Percentiles rank a stretch among this genome's conserved stretches.
These are phyloP conservation scores for Aurantiochytrium sp. DNA, from an alignment of 108 stramenopile genomes.

Conservation along the genomic window DNA sequence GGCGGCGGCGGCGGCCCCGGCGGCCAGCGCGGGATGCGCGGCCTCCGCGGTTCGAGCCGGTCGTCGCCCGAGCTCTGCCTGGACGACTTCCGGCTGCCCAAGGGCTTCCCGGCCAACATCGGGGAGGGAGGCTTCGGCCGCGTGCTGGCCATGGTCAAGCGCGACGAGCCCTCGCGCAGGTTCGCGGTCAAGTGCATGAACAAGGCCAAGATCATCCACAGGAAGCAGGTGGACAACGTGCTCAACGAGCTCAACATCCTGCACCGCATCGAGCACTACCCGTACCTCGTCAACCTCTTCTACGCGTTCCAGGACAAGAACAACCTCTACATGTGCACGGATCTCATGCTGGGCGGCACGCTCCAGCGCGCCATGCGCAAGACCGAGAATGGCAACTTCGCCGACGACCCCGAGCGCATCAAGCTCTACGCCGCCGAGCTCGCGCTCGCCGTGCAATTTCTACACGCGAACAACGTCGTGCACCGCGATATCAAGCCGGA, in stretches of 20 bases:
- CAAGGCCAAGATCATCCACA: constrained; percentile 22
- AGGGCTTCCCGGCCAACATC: constrained; percentile 21
- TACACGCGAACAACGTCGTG: constrained; percentile 1
- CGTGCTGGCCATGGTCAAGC: constrained; percentile 1
- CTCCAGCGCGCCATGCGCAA: constrained; percentile 4
- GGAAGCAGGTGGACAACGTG: neutral
- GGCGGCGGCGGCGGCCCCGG: too few species aligned
- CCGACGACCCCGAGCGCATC: neutral
- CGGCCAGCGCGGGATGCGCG: neutral
- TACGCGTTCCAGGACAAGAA: constrained; percentile 9
- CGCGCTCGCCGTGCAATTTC: constrained; percentile 8
- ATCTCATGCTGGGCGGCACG: constrained; percentile 24
- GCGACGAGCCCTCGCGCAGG: neutral
- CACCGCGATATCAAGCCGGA: constrained; percentile 22
- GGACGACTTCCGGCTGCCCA: neutral
- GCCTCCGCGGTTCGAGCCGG: neutral
- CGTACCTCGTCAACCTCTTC: constrained; percentile 24
- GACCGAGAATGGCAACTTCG: neutral
- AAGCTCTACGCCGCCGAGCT: constrained; percentile 11
- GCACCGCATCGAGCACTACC: constrained; percentile 24
- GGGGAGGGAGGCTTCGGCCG: constrained; percentile 24
- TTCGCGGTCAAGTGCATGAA: constrained; percentile 28
- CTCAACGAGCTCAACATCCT: constrained; percentile 5
- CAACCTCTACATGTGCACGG: constrained; percentile 20
- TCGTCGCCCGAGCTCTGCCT: neutral